Evolutionary conservation across 108 stramenopile species (phyloP).

Genomic region (Parietichytrium sp.): DNA sequence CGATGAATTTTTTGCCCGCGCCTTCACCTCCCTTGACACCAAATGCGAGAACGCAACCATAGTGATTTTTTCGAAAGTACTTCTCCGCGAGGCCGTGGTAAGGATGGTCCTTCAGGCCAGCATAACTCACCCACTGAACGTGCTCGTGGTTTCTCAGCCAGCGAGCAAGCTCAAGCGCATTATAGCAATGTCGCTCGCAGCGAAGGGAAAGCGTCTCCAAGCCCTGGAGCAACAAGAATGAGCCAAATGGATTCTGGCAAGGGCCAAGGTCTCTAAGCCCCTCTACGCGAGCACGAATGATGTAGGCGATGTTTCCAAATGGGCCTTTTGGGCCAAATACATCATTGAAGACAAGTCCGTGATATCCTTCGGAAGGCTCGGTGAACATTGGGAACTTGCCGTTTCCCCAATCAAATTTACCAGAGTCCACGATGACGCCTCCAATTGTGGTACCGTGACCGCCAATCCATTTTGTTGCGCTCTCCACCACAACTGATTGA

Average conservation of each 20-base stretch:
- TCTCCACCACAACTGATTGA: slow-evolving; percentile 63
- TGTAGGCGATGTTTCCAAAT: slow-evolving; percentile 62
- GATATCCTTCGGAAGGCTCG: slow-evolving; percentile 61
- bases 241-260: slow-evolving; percentile 75
- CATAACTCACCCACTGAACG: slow-evolving; percentile 76
- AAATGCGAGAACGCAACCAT: slow-evolving; percentile 74
- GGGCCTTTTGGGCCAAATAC: slow-evolving; percentile 17
- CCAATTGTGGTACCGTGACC: slow-evolving; percentile 75
- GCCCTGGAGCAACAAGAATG: slow-evolving; percentile 78
- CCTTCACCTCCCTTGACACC: slow-evolving; percentile 65
- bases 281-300: slow-evolving; percentile 66
- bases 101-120: slow-evolving; percentile 67
- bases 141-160: slow-evolving; percentile 68
- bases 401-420: slow-evolving; percentile 72
- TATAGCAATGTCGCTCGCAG: slow-evolving; percentile 81
- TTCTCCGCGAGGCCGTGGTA: slow-evolving; percentile 65
- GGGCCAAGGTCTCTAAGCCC: slow-evolving; percentile 78
- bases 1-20: slow-evolving; percentile 73
- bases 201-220: slow-evolving; percentile 80
- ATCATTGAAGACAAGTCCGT: slow-evolving; percentile 44
- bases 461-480: slow-evolving; percentile 84
- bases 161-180: slow-evolving; percentile 71
- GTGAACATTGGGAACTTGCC: slow-evolving; percentile 76
- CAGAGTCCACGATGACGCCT: slow-evolving; percentile 71
- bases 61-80: slow-evolving; percentile 67